phyloP scores from a whole-genome alignment of 352 stramenopile genomes.

The Phytophthora tubulina region DNA sequence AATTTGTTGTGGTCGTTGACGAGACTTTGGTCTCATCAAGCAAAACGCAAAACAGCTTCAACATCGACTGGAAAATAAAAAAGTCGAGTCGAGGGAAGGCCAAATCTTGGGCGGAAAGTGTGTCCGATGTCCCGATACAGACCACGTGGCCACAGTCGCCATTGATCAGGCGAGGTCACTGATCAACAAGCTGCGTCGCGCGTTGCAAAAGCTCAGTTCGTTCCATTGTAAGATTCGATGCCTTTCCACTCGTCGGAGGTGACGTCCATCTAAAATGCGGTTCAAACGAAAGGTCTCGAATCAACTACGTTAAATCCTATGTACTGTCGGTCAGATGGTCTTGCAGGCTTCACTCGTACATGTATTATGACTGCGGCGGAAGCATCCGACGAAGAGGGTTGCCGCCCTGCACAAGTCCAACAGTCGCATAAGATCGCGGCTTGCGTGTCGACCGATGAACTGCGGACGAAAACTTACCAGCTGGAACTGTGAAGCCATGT shows the following conservation, averaged over 20 bases:
- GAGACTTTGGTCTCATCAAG: conserved; percentile 3
- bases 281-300: conserved; percentile 2
- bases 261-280: not conserved
- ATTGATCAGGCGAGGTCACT: conserved; percentile 14
- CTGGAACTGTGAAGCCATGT: not conserved
- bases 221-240: conserved; percentile 1
- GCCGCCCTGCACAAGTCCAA: no score
- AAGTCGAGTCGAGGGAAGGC: conserved; percentile 11
- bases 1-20: not conserved
- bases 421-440: not conserved
- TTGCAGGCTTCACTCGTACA: no score
- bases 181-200: conserved; percentile 12
- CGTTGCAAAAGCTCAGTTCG: conserved; percentile 13
- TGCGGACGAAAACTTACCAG: not conserved
- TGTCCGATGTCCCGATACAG: not conserved
- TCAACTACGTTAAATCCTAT: no score
- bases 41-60: conserved; percentile 19
- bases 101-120: conserved; percentile 8
- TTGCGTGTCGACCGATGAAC: conserved; percentile 16
- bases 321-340: no score
- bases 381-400: no score
- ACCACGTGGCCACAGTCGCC: not conserved
- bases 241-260: not conserved
- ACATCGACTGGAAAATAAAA: conserved; percentile 22
- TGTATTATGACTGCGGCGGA: no score